phyloP scores from a whole-genome alignment of 768 basidiomycete genomes.

The Collybia mongolica region DNA sequence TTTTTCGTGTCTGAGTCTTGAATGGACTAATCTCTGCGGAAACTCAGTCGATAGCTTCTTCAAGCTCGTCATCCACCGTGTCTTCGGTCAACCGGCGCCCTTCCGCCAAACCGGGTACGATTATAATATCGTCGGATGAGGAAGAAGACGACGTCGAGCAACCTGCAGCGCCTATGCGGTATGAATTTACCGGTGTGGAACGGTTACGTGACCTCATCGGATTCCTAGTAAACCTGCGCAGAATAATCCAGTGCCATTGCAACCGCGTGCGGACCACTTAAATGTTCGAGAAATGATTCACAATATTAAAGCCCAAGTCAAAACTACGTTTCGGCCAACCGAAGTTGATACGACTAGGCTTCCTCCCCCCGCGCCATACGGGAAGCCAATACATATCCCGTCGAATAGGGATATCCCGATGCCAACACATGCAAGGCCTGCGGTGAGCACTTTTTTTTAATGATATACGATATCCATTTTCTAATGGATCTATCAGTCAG shows the following conservation, averaged over 20 bases:
- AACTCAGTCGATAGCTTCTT: constrained; percentile 26
- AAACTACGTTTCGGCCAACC: not conserved
- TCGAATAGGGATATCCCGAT: constrained; percentile 27
- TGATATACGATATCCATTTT: not conserved
- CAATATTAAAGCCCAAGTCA: not conserved
- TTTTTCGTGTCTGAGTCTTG: not conserved
- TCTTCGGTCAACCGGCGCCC: constrained; percentile 10
- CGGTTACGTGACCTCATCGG: not conserved
- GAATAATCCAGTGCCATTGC: constrained; percentile 1
- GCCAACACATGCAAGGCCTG: constrained; percentile 1
- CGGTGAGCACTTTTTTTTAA: not conserved
- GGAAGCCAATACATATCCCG: constrained; percentile 31
- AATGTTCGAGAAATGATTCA: constrained; percentile 7
- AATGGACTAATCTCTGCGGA: not conserved
- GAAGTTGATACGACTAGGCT: constrained; percentile 5
- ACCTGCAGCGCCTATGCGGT: constrained; percentile 7
- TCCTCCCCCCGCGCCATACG: constrained; percentile 11
- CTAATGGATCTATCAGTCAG: constrained; percentile 4
- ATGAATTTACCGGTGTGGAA: constrained; percentile 7
- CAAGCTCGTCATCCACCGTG: constrained; percentile 19
- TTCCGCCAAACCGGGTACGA: constrained; percentile 14
- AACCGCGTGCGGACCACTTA: constrained; percentile 5
- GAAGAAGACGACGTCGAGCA: constrained; percentile 15
- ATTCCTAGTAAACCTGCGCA: not conserved
- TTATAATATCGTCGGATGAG: constrained; percentile 39